Percentiles rank a stretch among this genome's conserved stretches.
These are phyloP conservation scores for Fusarium devonianum DNA, from an alignment of 2,329 filamentous ascomycete species.

Conservation along the genomic window DNA sequence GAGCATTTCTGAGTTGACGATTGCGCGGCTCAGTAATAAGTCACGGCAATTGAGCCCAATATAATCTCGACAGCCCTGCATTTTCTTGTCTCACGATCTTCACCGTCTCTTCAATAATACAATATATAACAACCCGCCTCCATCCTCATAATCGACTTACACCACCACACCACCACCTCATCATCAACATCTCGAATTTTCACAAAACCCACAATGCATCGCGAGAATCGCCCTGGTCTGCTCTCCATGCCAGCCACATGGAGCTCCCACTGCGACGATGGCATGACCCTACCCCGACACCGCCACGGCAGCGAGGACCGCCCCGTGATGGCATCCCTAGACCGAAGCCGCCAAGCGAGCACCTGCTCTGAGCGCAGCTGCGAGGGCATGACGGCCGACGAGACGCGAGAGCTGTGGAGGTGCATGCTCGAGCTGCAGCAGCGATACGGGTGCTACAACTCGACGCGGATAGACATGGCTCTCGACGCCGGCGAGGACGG, in stretches of 20 bases:
- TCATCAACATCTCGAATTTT: too few species aligned
- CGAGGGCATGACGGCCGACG: conserved; percentile 47
- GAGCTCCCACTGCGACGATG: conserved; percentile 30
- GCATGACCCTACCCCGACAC: conserved; percentile 23
- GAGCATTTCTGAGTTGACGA: neutral
- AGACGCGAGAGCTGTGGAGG: conserved; percentile 54
- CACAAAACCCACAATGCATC: conserved; percentile 36
- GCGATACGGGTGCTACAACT: conserved; percentile 58
- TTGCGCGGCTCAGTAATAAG: conserved; percentile 5
- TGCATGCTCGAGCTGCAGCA: conserved; percentile 59
- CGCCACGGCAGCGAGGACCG: conserved; percentile 11
- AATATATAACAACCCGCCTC: neutral
- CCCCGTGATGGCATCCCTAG: conserved; percentile 5
- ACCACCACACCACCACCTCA: neutral
- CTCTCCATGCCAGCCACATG: conserved; percentile 34
- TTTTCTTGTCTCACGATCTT: neutral
- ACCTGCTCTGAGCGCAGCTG: conserved; percentile 44
- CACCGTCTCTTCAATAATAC: neutral
- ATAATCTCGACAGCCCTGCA: conserved; percentile 12
- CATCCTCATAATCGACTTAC: neutral
- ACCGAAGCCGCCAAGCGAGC: conserved; percentile 38
- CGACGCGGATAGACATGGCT: conserved; percentile 57
- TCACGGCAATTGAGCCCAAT: conserved; percentile 12
- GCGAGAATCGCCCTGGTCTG: conserved; percentile 31
- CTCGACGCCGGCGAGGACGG: conserved; percentile 51